Evolutionary conservation across 805 yeast genomes (phyloP).

Genomic region (Ogataea nitratoaversa): DNA sequence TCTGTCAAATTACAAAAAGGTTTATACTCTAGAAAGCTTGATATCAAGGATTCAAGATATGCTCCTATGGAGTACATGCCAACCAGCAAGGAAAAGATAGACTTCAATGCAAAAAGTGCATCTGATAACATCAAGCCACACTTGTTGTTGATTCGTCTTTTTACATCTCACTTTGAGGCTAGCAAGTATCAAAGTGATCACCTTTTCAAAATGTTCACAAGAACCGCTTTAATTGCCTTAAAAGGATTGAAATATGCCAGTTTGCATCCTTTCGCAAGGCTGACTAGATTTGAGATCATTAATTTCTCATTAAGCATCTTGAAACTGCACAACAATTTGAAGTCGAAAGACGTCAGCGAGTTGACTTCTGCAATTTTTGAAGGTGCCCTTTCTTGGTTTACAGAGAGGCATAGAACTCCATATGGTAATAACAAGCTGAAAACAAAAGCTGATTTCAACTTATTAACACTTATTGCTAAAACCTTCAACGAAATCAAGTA

Average conservation of each 20-base stretch:
- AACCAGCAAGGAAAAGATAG: conserved; percentile 58
- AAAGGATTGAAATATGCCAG: conserved; percentile 54
- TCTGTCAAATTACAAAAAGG: conserved; percentile 61
- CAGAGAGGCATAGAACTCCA: conserved; percentile 59
- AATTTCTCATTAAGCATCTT: conserved; percentile 64
- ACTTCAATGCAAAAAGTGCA: conserved; percentile 46
- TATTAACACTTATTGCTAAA: conserved; percentile 50
- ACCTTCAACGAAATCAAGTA: conserved; percentile 24
- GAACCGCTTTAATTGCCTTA: conserved; percentile 55
- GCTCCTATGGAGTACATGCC: conserved; percentile 87
- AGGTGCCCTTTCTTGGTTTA: conserved; percentile 79
- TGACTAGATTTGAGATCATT: conserved; percentile 69
- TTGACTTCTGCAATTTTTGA: conserved; percentile 53
- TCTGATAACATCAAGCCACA: conserved; percentile 60
- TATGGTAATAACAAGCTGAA: conserved; percentile 78
- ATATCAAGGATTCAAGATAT: conserved; percentile 56
- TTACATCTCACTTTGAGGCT: conserved; percentile 78
- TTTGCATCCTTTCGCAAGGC: conserved; percentile 76
- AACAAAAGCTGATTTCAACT: conserved; percentile 61
- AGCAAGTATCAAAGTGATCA: conserved; percentile 68
- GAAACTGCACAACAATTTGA: conserved; percentile 47
- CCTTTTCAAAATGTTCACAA: conserved; percentile 62
- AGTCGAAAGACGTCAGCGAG: conserved; percentile 39
- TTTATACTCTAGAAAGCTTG: conserved; percentile 53
- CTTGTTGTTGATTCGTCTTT: conserved; percentile 56